Base-by-base conservation (phyloP, 2,329 filamentous ascomycete species). In the Aquanectria penicillioides region DNA sequence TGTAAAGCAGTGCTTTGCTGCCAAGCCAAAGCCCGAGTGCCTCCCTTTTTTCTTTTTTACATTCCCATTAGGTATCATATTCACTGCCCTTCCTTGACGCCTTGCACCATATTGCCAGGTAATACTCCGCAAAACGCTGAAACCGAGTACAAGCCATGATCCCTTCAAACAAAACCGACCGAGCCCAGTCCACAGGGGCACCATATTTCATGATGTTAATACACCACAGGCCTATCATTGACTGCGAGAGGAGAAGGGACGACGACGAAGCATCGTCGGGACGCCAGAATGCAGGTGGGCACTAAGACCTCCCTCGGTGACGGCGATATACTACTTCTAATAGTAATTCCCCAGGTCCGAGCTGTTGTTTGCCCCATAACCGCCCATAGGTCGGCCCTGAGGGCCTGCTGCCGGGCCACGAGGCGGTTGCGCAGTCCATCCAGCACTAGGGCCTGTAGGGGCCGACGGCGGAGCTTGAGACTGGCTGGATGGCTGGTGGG, bases 291-390 rank as follows among this genome's bases (percentile, higher is more conserved):
- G n/a, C n/a, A n/a, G n/a, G n/a, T n/a, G n/a, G n/a, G n/a, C n/a
- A n/a, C n/a, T n/a, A 38, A 51, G 15, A 15, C 26, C 41, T 26
- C 25, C 33, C n/a, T n/a, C 17, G 18, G n/a, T 28, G 11, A 23
- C 23, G 31, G 37, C 34, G 43, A 38, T 17, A 26, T 37, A 59
- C 63, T 67, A 62, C 43, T n/a, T 53, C 67, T 69, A 70, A 52
- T 70, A 70, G 58, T 70, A 70, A 62, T 67, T 65, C 49, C 70
- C 68, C 36, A 70, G 40, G 38, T 70, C 68, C 15, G 68, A 66
- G 49, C 51, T 56, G 44, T 68, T 69, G 17, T 54, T 60, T 20
- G 58, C 64, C 29, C 59, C 61, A 23, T 70, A 59, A 0, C 57
- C 58, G 13, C 68, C 68, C 61, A 69, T 69, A 3, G 68, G 66